These are phyloP conservation scores for Atkinsonella texensis DNA, from an alignment of 2,329 filamentous ascomycete genomes.

Conservation along the genomic window DNA sequence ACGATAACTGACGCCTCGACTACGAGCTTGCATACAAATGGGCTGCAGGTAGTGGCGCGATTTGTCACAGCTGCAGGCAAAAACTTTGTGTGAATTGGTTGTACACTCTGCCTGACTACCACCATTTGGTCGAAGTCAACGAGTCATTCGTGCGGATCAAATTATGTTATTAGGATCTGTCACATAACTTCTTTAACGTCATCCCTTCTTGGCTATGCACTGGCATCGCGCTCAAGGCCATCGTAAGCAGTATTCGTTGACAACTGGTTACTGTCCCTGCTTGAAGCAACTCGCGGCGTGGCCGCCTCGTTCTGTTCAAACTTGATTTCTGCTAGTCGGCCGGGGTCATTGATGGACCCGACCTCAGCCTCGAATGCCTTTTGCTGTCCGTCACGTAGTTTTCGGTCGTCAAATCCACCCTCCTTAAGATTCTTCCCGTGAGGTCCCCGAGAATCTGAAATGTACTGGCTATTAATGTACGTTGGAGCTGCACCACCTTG, in stretches of 20 bases:
- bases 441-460: slow-evolving; percentile 20
- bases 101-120: too few relatives aligned
- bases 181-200: neutral
- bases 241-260: slow-evolving; percentile 19
- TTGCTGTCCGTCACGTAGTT: slow-evolving; percentile 23
- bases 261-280: slow-evolving; percentile 14
- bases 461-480: slow-evolving; percentile 25
- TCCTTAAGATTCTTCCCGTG: slow-evolving; percentile 33
- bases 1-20: too few relatives aligned
- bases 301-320: slow-evolving; percentile 19
- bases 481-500: slow-evolving; percentile 21
- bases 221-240: slow-evolving; percentile 13
- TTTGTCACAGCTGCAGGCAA: too few relatives aligned
- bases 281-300: slow-evolving; percentile 13
- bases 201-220: neutral
- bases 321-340: slow-evolving; percentile 30
- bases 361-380: slow-evolving; percentile 30
- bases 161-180: neutral
- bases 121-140: too few relatives aligned
- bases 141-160: too few relatives aligned
- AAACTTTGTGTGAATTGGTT: too few relatives aligned
- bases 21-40: too few relatives aligned
- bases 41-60: too few relatives aligned
- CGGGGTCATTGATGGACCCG: slow-evolving; percentile 36
- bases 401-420: slow-evolving; percentile 20